Evolutionary conservation across 495 filamentous ascomycete species (phyloP).

Genomic region (Aspergillus heteromorphus): DNA sequence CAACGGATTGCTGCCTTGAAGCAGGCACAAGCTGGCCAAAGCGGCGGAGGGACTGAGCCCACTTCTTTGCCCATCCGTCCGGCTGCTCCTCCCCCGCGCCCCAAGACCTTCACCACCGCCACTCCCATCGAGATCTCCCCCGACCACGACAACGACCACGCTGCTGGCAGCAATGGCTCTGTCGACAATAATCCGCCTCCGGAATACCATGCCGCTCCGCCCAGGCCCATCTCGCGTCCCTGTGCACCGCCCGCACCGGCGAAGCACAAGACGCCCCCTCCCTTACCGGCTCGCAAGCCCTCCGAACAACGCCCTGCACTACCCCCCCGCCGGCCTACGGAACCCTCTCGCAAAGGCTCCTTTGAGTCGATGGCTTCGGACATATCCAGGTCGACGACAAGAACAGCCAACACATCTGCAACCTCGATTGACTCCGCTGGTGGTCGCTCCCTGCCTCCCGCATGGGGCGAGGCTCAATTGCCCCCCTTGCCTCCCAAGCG

Average conservation of each 20-base stretch:
- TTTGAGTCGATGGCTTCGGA: constrained; percentile 35
- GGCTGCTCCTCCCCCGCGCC: constrained; percentile 25
- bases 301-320: constrained; percentile 36
- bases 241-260: constrained; percentile 20
- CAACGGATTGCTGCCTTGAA: constrained; percentile 57
- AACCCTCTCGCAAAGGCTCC: constrained; percentile 23
- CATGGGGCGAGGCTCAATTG: constrained; percentile 40
- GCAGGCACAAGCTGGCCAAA: constrained; percentile 47
- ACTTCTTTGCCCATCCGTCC: constrained; percentile 30
- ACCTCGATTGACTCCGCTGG: constrained; percentile 29
- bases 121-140: constrained; percentile 16
- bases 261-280: constrained; percentile 44
- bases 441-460: constrained; percentile 28
- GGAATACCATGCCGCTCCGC: constrained; percentile 9
- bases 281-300: constrained; percentile 45
- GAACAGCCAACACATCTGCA: constrained; percentile 25
- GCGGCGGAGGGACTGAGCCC: constrained; percentile 20
- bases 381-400: constrained; percentile 32
- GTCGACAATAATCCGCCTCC: neutral
- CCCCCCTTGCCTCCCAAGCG: constrained; percentile 42
- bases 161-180: constrained; percentile 43
- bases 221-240: constrained; percentile 18
- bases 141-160: constrained; percentile 4
- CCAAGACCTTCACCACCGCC: constrained; percentile 12
- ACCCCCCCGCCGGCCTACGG: constrained; percentile 36